phyloP scores from a whole-genome alignment of 495 filamentous ascomycete genomes.

The Neurospora sp. region DNA sequence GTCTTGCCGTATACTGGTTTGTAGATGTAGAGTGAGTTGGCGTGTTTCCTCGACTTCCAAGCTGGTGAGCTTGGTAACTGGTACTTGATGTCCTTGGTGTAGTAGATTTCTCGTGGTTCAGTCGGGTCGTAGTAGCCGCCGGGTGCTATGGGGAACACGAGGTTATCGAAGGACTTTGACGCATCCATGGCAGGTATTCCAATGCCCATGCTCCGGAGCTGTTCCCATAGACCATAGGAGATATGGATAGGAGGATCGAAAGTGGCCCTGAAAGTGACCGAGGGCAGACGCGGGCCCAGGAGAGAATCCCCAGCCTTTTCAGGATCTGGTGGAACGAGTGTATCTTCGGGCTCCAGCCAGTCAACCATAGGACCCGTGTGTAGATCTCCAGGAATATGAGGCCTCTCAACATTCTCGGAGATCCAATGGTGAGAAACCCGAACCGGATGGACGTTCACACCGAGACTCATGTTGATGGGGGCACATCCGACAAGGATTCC shows the following conservation, averaged over 20 bases:
- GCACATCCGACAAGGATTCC: conserved; percentile 55
- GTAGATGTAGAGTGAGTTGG: conserved; percentile 59
- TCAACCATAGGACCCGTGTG: conserved; percentile 42
- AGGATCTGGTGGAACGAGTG: conserved; percentile 33
- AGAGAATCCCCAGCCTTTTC: conserved; percentile 20
- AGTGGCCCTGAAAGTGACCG: conserved; percentile 72
- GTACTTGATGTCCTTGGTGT: conserved; percentile 21
- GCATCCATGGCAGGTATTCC: conserved; percentile 38
- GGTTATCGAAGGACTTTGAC: conserved; percentile 54
- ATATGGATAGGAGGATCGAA: conserved; percentile 78
- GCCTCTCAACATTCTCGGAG: conserved; percentile 44
- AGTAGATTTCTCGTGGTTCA: conserved; percentile 28
- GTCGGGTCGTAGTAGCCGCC: conserved; percentile 26
- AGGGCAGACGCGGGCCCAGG: conserved; percentile 44
- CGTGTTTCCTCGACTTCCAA: conserved; percentile 42
- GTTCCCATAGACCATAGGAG: conserved; percentile 53
- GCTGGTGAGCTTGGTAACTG: conserved; percentile 28
- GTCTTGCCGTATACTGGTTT: conserved; percentile 59
- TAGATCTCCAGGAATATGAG: conserved; percentile 26
- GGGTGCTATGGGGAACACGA: conserved; percentile 47
- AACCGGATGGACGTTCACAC: conserved; percentile 43
- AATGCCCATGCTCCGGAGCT: conserved; percentile 57
- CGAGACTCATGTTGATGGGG: conserved; percentile 22
- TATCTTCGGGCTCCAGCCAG: conserved; percentile 54
- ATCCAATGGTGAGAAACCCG: conserved; percentile 63